phyloP scores from a whole-genome alignment of 2,329 filamentous ascomycete genomes.

The Fusarium pseudonygamai region DNA sequence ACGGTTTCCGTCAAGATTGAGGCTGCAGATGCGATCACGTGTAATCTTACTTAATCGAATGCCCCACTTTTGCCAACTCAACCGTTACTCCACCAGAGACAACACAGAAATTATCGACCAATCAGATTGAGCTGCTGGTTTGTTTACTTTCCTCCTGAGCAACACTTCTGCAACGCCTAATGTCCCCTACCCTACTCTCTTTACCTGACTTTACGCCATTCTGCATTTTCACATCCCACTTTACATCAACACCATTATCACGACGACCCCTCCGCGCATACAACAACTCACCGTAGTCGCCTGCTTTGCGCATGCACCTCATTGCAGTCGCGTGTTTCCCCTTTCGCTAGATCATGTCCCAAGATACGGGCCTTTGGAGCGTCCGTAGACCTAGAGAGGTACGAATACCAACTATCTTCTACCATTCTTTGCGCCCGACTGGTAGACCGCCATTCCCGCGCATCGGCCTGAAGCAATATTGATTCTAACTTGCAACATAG shows the following conservation, averaged over 20 bases:
- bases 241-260: conserved; percentile 26
- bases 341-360: conserved; percentile 70
- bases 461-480: background rate
- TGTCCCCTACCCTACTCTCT: conserved; percentile 17
- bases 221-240: conserved; percentile 33
- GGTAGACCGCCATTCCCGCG: background rate
- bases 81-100: conserved; percentile 13
- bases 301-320: conserved; percentile 17
- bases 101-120: conserved; percentile 28
- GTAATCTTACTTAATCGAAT: background rate
- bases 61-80: conserved; percentile 23
- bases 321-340: conserved; percentile 29
- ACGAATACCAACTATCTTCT: conserved; percentile 13
- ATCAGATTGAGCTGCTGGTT: conserved; percentile 42
- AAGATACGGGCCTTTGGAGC: conserved; percentile 88
- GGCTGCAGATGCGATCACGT: conserved; percentile 23
- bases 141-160: conserved; percentile 57
- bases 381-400: conserved; percentile 93
- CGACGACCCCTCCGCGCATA: conserved; percentile 4
- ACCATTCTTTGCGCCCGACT: conserved; percentile 32
- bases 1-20: background rate
- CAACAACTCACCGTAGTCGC: background rate
- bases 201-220: conserved; percentile 23
- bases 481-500: conserved; percentile 57
- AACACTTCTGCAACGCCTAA: conserved; percentile 45